Evolutionary conservation across 2,329 filamentous ascomycete genomes (phyloP).

Genomic region (Scedosporium boydii): DNA sequence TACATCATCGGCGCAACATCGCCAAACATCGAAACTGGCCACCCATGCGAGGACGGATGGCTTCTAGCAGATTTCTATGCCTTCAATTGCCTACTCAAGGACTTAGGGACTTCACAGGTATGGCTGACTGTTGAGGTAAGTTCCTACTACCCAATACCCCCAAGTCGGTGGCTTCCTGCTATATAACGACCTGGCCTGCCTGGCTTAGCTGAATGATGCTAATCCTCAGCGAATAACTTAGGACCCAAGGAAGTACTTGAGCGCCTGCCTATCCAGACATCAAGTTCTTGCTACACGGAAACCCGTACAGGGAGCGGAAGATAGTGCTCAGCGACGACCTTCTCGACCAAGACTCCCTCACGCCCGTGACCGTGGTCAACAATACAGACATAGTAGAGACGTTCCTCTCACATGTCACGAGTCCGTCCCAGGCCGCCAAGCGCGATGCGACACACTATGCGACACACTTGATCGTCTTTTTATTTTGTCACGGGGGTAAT

Average conservation of each 20-base stretch:
- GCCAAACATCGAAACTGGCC: conserved; percentile 4
- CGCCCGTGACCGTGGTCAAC: not conserved
- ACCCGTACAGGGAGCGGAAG: not conserved
- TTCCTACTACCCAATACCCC: not conserved
- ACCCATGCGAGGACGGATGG: conserved; percentile 7
- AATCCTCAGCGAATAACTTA: not conserved
- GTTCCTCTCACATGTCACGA: not conserved
- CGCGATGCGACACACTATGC: not conserved
- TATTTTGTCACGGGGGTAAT: not conserved
- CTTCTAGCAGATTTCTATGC: conserved; percentile 11
- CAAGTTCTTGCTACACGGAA: not conserved
- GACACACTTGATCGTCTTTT: not conserved
- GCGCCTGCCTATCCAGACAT: not conserved
- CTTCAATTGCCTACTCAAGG: conserved; percentile 10
- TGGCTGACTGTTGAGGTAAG: not conserved
- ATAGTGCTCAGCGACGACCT: not conserved
- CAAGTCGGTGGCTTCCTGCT: too few species aligned
- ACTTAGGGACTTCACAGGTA: not conserved
- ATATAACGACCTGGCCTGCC: too few species aligned
- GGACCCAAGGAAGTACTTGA: not conserved
- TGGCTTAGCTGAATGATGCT: too few species aligned
- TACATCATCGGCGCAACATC: conserved; percentile 6
- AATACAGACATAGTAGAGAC: not conserved
- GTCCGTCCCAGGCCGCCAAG: not conserved
- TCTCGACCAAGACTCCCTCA: not conserved